A percentile compares a stretch with the other conserved stretches of the same genome.
These are phyloP conservation scores for Pichiaceae sp. DNA, from an alignment of 1,139 yeast species.

Conservation along the genomic window DNA sequence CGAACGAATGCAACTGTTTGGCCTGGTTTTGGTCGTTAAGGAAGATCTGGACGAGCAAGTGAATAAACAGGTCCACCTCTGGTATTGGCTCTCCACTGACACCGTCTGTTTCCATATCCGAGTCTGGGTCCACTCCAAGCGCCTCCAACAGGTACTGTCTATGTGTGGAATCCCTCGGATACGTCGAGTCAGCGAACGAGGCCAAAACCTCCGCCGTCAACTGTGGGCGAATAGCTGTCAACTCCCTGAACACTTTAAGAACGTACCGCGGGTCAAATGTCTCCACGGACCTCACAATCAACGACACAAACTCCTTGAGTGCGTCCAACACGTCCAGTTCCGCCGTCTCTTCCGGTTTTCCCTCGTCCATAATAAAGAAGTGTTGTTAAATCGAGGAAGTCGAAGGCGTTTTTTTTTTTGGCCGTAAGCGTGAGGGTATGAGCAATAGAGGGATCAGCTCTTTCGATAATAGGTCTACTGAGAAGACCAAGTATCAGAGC, in stretches of 20 bases:
- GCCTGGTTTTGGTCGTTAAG: slow-evolving; percentile 56
- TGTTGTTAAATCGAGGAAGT: no score
- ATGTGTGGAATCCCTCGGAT: slow-evolving; percentile 35
- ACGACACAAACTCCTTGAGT: slow-evolving; percentile 11
- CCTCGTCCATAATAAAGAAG: no score
- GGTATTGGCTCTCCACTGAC: slow-evolving; percentile 40
- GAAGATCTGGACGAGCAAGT: slow-evolving; percentile 68
- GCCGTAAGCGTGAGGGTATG: no score
- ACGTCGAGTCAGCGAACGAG: slow-evolving; percentile 43
- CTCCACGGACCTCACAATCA: slow-evolving; percentile 62
- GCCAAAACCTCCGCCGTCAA: slow-evolving; percentile 48
- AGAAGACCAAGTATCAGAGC: slow-evolving; percentile 19
- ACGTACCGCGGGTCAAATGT: slow-evolving; percentile 83
- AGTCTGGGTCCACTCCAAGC: slow-evolving; percentile 24
- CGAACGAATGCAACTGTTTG: slow-evolving; percentile 42
- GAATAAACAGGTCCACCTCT: slow-evolving; percentile 75
- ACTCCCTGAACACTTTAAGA: slow-evolving; percentile 76
- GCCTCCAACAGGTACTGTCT: slow-evolving; percentile 35
- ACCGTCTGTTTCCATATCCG: slow-evolving; percentile 22
- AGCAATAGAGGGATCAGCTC: slow-evolving; percentile 19
- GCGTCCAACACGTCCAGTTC: slow-evolving; percentile 6
- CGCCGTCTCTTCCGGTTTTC: slow-evolving; percentile 1
- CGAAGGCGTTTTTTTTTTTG: no score
- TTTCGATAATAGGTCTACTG: slow-evolving; percentile 12
- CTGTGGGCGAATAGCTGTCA: slow-evolving; percentile 65